These are phyloP conservation scores for Acorus gramineus DNA, from an alignment of 106 monocot genomes.

Conservation along the genomic window DNA sequence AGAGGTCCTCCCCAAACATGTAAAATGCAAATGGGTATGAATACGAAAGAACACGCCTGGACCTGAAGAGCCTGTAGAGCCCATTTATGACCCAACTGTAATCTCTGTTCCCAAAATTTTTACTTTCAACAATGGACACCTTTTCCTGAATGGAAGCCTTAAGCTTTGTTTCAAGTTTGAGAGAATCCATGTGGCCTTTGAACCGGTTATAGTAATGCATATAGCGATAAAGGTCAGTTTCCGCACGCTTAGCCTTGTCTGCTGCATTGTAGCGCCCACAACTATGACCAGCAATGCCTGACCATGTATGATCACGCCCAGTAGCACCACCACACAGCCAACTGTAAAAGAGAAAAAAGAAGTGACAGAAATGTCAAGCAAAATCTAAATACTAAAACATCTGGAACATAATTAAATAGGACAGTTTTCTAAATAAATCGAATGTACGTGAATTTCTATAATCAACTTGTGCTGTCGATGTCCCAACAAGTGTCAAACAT, in stretches of 20 bases:
- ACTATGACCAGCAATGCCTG: conserved; percentile 67
- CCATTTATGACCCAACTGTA: conserved; percentile 78
- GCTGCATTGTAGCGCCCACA: conserved; percentile 77
- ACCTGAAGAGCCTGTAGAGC: conserved; percentile 59
- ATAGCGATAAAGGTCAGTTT: conserved; percentile 62
- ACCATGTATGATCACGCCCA: conserved; percentile 85
- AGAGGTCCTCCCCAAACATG: conserved; percentile 96
- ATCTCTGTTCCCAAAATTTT: conserved; percentile 63
- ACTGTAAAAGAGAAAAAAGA: conserved; percentile 22
- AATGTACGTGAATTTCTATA: too few relatives aligned
- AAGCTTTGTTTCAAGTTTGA: conserved; percentile 68
- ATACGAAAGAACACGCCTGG: conserved; percentile 79
- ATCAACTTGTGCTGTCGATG: too few relatives aligned
- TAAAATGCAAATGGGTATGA: conserved; percentile 90
- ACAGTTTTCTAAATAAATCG: too few relatives aligned
- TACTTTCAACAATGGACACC: conserved; percentile 55
- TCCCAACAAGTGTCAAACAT: too few relatives aligned
- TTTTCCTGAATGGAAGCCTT: conserved; percentile 56
- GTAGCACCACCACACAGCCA: conserved; percentile 92
- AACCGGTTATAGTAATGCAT: conserved; percentile 88
- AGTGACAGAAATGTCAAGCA: not conserved
- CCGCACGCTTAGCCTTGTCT: conserved; percentile 50
- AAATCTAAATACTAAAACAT: too few relatives aligned
- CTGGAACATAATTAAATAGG: too few relatives aligned
- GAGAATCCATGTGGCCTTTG: conserved; percentile 83